Evolutionary conservation across 495 filamentous ascomycete species (phyloP).

Genomic region (Podospora sp.): DNA sequence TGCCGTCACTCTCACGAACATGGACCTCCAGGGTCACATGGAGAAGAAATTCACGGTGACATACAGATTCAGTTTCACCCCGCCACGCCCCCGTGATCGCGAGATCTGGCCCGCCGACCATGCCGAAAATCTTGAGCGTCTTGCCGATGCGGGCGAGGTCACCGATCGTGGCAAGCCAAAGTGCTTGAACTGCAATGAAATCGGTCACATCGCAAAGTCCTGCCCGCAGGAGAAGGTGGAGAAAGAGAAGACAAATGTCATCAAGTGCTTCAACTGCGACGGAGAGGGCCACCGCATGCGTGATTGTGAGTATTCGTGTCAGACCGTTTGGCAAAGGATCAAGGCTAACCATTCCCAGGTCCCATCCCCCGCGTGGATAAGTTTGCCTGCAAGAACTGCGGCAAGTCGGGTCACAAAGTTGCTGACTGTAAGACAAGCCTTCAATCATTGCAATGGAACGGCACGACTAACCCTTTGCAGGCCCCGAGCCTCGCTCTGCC

Average conservation of each 20-base stretch:
- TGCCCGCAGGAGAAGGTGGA: slow-evolving; percentile 66
- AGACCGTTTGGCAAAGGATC: slow-evolving; percentile 12
- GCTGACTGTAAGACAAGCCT: slow-evolving; percentile 39
- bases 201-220: slow-evolving; percentile 69
- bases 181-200: slow-evolving; percentile 70
- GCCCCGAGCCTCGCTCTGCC: slow-evolving; percentile 66
- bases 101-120: slow-evolving; percentile 63
- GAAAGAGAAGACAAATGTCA: slow-evolving; percentile 46
- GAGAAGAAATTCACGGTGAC: slow-evolving; percentile 74
- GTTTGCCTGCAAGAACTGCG: slow-evolving; percentile 82
- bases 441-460: slow-evolving; percentile 13
- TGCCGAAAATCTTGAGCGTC: slow-evolving; percentile 74
- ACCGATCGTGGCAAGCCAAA: slow-evolving; percentile 67
- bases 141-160: slow-evolving; percentile 70
- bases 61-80: slow-evolving; percentile 65
- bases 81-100: slow-evolving; percentile 61
- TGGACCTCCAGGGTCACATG: slow-evolving; percentile 81
- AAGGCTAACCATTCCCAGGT: slow-evolving; percentile 42
- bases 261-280: slow-evolving; percentile 78
- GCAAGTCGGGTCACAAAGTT: slow-evolving; percentile 50
- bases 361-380: slow-evolving; percentile 56
- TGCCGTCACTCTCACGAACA: slow-evolving; percentile 65
- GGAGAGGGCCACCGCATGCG: slow-evolving; percentile 67
- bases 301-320: slow-evolving; percentile 57
- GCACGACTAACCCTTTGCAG: slow-evolving; percentile 46